Percentiles rank a stretch among this genome's conserved stretches.
phyloP scores from a whole-genome alignment of 148 eudicot genomes.

The Rhododendron williamsianum region DNA sequence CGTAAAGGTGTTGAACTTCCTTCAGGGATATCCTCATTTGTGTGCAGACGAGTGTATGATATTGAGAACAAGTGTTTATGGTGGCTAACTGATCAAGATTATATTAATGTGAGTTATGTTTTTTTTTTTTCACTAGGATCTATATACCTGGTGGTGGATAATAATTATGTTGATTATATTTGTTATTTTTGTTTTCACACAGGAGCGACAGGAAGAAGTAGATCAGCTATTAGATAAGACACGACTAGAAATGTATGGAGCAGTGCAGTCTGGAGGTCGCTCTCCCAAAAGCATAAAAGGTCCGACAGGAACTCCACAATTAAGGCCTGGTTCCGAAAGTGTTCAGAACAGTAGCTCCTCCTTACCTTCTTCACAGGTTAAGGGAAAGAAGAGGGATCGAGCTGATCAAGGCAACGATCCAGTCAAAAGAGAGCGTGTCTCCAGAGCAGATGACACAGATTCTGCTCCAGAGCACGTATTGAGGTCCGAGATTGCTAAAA shows the following conservation, averaged over 20 bases:
- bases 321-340: conserved; percentile 62
- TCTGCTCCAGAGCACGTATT: conserved; percentile 41
- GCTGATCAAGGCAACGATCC: conserved; percentile 53
- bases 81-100: conserved; percentile 84
- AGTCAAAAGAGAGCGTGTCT: conserved; percentile 59
- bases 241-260: conserved; percentile 62
- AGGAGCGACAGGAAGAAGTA: conserved; percentile 95
- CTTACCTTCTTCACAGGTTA: conserved; percentile 46
- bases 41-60: conserved; percentile 82
- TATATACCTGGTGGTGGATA: not conserved
- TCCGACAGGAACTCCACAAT: conserved; percentile 42
- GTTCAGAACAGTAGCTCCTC: conserved; percentile 46
- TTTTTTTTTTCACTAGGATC: not conserved
- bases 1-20: conserved; percentile 84
- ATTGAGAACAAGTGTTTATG: conserved; percentile 63
- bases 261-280: conserved; percentile 60
- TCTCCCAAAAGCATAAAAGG: conserved; percentile 71
- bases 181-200: conserved; percentile 16
- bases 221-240: conserved; percentile 65
- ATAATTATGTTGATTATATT: conserved; percentile 9
- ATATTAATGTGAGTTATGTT: conserved; percentile 53
- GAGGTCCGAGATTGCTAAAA: conserved; percentile 63
- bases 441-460: conserved; percentile 51
- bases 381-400: conserved; percentile 81
- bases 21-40: conserved; percentile 63